Evolutionary conservation across 2,329 filamentous ascomycete genomes (phyloP).

Genomic region (Rasamsonia emersonii): DNA sequence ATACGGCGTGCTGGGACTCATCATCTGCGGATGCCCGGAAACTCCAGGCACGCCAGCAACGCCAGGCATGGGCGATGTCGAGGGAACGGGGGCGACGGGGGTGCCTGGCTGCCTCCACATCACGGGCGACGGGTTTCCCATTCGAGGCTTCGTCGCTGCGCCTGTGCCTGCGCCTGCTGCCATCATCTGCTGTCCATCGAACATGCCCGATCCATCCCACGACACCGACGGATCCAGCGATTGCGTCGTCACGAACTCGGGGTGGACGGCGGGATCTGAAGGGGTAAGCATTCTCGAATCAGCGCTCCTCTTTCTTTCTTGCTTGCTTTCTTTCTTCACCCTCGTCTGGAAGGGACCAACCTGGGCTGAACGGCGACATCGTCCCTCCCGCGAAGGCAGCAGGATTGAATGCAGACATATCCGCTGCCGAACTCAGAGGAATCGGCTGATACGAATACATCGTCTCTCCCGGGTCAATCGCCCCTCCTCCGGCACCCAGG

Average conservation of each 20-base stretch:
- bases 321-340: neutral
- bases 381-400: constrained; percentile 22
- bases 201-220: constrained; percentile 32
- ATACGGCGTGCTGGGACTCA: constrained; percentile 21
- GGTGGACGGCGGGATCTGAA: constrained; percentile 22
- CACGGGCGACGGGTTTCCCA: constrained; percentile 25
- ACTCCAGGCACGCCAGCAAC: constrained; percentile 24
- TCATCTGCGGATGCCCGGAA: constrained; percentile 22
- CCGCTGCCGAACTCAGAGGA: constrained; percentile 24
- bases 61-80: constrained; percentile 21
- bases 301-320: neutral
- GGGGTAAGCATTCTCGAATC: constrained; percentile 2
- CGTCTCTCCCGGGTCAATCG: constrained; percentile 25
- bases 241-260: constrained; percentile 22
- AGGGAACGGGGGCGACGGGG: constrained; percentile 14
- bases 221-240: constrained; percentile 25
- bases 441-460: constrained; percentile 30
- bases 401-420: constrained; percentile 25
- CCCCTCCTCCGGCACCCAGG: constrained; percentile 14
- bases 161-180: too few species aligned
- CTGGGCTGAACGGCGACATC: constrained; percentile 27
- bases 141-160: constrained; percentile 19
- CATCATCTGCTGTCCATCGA: constrained; percentile 28
- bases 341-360: constrained; percentile 16
- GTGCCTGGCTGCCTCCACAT: constrained; percentile 23